phyloP scores from a whole-genome alignment of 108 stramenopile species.

The Cylindrotheca fusiformis region DNA sequence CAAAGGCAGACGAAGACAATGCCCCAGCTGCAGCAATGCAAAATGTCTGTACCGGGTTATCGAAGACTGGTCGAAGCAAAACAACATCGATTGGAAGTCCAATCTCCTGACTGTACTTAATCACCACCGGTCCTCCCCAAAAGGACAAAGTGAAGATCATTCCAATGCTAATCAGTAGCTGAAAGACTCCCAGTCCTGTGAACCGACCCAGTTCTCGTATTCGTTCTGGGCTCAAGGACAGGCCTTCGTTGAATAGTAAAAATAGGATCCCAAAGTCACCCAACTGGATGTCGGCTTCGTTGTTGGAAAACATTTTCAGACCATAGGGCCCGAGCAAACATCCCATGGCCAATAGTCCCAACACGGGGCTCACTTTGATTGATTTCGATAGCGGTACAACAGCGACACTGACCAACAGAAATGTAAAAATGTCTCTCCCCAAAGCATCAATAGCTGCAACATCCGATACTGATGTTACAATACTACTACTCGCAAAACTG shows the following conservation, averaged over 20 bases:
- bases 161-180: slow-evolving; percentile 53
- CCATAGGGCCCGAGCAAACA: slow-evolving; percentile 60
- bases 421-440: slow-evolving; percentile 67
- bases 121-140: slow-evolving; percentile 52
- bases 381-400: slow-evolving; percentile 52
- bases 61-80: slow-evolving; percentile 35
- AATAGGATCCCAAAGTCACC: slow-evolving; percentile 84
- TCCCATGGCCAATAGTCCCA: slow-evolving; percentile 56
- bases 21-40: slow-evolving; percentile 68
- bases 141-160: slow-evolving; percentile 57
- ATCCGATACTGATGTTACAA: no score
- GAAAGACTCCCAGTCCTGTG: slow-evolving; percentile 54
- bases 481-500: no score
- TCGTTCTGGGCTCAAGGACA: slow-evolving; percentile 54
- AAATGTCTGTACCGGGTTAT: slow-evolving; percentile 63
- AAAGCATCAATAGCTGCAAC: slow-evolving; percentile 3
- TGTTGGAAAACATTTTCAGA: slow-evolving; percentile 47
- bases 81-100: slow-evolving; percentile 46
- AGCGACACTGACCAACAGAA: slow-evolving; percentile 48
- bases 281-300: slow-evolving; percentile 52
- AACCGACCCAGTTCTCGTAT: slow-evolving; percentile 55
- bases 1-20: slow-evolving; percentile 61
- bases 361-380: slow-evolving; percentile 53
- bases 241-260: slow-evolving; percentile 67
- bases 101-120: slow-evolving; percentile 51